A percentile compares a stretch with the other conserved stretches of the same genome.
Conservation (phyloP, 2,329 filamentous ascomycete genomes). For the Emmonsiellopsis sp. region DNA sequence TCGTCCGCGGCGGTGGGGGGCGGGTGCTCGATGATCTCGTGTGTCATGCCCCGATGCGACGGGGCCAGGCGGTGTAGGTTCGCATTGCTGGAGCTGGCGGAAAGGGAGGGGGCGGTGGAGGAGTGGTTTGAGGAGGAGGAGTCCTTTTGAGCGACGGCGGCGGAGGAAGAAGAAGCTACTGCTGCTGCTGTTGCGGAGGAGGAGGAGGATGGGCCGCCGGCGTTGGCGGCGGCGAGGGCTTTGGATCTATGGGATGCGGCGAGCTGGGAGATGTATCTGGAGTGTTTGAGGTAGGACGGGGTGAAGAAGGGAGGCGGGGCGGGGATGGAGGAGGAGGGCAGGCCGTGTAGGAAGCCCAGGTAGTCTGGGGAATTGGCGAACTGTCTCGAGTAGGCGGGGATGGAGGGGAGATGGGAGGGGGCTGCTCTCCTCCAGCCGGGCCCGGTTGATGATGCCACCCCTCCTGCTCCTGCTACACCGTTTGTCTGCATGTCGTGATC, state of each 20-base stretch:
- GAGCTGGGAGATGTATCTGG: slow-evolving; percentile 68
- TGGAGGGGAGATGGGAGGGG: slow-evolving; percentile 9
- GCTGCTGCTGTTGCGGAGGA: background rate
- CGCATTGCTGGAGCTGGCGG: slow-evolving; percentile 49
- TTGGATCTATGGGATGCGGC: slow-evolving; percentile 60
- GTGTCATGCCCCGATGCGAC: slow-evolving; percentile 67
- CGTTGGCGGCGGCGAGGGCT: slow-evolving; percentile 41
- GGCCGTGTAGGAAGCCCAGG: slow-evolving; percentile 12
- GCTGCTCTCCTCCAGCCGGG: slow-evolving; percentile 35
- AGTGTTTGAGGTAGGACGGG: slow-evolving; percentile 73
- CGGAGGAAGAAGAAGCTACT: background rate
- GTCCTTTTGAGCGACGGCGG: background rate
- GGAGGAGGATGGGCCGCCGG: slow-evolving; percentile 31
- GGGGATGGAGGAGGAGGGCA: slow-evolving; percentile 19
- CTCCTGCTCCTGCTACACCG: slow-evolving; percentile 17
- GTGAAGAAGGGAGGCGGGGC: slow-evolving; percentile 53
- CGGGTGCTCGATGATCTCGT: slow-evolving; percentile 73
- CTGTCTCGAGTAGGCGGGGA: slow-evolving; percentile 42
- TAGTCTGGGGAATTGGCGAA: slow-evolving; percentile 27
- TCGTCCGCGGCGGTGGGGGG: slow-evolving; percentile 46
- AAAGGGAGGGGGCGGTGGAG: slow-evolving; percentile 31
- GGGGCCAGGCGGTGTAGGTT: slow-evolving; percentile 52
- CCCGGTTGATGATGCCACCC: too few species aligned
- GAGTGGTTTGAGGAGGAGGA: background rate
- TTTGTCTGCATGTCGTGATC: slow-evolving; percentile 43